A percentile compares a stretch with the other conserved stretches of the same genome.
Conservation (phyloP, 345 rosid genomes). For the Syzygium oleosum region DNA sequence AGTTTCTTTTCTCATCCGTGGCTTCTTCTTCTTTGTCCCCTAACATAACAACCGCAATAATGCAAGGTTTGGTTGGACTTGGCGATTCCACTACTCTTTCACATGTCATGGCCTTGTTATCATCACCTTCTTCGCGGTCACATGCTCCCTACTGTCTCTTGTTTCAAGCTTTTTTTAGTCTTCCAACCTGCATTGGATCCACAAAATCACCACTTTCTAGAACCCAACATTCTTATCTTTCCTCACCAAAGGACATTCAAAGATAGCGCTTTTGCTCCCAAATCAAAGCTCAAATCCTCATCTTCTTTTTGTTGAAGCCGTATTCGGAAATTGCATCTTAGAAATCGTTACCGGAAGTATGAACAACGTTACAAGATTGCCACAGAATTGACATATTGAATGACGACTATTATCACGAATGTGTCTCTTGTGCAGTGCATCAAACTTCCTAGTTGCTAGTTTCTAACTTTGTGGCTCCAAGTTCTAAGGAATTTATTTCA, state of each 20-base stretch:
- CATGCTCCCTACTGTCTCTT: neutral
- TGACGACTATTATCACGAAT: neutral
- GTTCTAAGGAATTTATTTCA: neutral
- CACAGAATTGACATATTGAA: neutral
- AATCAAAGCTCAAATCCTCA: neutral
- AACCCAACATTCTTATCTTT: neutral
- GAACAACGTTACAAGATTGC: neutral
- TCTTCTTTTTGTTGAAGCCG: neutral
- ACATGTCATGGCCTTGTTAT: constrained; percentile 1
- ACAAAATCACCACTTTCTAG: neutral
- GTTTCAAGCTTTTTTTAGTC: neutral
- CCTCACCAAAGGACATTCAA: neutral
- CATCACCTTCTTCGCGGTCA: constrained; percentile 1
- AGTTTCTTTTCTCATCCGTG: constrained; percentile 16
- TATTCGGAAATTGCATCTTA: neutral
- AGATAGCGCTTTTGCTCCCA: neutral
- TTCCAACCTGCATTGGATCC: neutral
- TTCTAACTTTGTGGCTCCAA: neutral
- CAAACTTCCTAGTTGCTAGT: neutral
- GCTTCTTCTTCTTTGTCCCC: constrained; percentile 31
- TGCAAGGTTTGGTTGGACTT: neutral
- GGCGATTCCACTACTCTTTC: neutral
- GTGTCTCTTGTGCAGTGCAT: neutral
- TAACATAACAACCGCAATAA: constrained; percentile 1
- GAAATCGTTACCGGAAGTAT: neutral